Percentiles rank a stretch among this genome's conserved stretches.
These are phyloP conservation scores for Spatholobus suberectus DNA, from an alignment of 306 rosid species.

Conservation along the genomic window DNA sequence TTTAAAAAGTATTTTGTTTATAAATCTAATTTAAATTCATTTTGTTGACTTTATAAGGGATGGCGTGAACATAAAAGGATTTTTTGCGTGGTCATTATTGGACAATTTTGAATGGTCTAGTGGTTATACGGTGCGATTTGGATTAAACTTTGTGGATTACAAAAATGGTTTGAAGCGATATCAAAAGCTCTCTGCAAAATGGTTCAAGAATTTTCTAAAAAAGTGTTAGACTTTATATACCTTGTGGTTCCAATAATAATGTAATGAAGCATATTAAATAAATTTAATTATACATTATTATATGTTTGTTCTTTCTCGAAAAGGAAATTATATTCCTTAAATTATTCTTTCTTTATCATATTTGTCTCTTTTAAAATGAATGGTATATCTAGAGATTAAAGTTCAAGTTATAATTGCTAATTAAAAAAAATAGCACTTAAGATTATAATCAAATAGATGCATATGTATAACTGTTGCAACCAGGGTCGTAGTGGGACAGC, in stretches of 20 bases:
- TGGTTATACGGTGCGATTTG: conserved; percentile 58
- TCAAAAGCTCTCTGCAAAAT: too few species aligned
- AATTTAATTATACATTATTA: too few species aligned
- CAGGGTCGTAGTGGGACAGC: too few species aligned
- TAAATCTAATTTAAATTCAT: not conserved
- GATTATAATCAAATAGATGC: too few species aligned
- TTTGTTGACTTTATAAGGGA: conserved; percentile 11
- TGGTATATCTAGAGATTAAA: not conserved
- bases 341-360: too few species aligned
- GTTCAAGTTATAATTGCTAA: not conserved
- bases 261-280: too few species aligned
- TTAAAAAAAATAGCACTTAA: too few species aligned
- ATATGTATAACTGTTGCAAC: too few species aligned
- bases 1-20: not conserved
- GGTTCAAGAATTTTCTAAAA: conserved; percentile 59
- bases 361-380: not conserved
- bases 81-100: conserved; percentile 65
- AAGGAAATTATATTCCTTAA: too few species aligned
- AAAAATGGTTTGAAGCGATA: too few species aligned
- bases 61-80: conserved; percentile 64
- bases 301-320: not conserved
- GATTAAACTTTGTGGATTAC: conserved; percentile 57
- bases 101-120: conserved; percentile 66
- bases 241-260: too few species aligned
- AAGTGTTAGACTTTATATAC: too few species aligned